A percentile compares a stretch with the other conserved stretches of the same genome.
These are phyloP conservation scores for Irpex lacteus DNA, from an alignment of 1,284 basidiomycete genomes.

Conservation along the genomic window DNA sequence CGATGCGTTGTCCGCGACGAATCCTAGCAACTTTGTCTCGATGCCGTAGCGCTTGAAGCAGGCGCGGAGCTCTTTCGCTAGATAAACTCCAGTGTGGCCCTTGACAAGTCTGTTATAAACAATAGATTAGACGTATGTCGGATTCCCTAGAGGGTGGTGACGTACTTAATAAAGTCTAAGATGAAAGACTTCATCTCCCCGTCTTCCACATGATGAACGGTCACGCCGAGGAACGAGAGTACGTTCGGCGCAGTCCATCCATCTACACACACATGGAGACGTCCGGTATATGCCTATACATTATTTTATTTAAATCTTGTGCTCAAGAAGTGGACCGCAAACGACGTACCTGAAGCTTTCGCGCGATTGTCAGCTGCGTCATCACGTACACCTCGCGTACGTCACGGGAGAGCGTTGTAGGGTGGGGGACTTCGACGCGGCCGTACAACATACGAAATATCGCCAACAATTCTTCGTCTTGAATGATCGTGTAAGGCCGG, in stretches of 20 bases:
- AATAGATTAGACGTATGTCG: too few relatives aligned
- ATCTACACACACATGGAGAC: conserved; percentile 16
- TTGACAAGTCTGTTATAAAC: too few relatives aligned
- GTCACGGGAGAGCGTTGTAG: too few relatives aligned
- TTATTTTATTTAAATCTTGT: too few relatives aligned
- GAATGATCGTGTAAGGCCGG: too few relatives aligned
- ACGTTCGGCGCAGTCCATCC: conserved; percentile 20
- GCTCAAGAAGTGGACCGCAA: too few relatives aligned
- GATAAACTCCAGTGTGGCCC: conserved; percentile 16
- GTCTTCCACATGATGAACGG: conserved; percentile 5
- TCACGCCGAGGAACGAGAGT: conserved; percentile 18
- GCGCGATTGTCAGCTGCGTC: background rate
- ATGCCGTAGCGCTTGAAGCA: conserved; percentile 18
- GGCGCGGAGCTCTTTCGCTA: conserved; percentile 10
- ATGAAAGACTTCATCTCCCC: conserved; percentile 15
- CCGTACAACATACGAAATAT: too few relatives aligned
- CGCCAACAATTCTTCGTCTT: too few relatives aligned
- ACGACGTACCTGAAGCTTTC: background rate
- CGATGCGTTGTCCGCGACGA: conserved; percentile 3
- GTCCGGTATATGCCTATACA: conserved; percentile 8
- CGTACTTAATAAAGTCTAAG: conserved; percentile 15
- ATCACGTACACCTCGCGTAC: too few relatives aligned
- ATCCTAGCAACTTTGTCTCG: conserved; percentile 12
- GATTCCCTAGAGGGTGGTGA: too few relatives aligned
- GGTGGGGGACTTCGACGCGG: too few relatives aligned